These are phyloP conservation scores for Nakazawaea pomicola DNA, from an alignment of 805 yeast species.

Conservation along the genomic window DNA sequence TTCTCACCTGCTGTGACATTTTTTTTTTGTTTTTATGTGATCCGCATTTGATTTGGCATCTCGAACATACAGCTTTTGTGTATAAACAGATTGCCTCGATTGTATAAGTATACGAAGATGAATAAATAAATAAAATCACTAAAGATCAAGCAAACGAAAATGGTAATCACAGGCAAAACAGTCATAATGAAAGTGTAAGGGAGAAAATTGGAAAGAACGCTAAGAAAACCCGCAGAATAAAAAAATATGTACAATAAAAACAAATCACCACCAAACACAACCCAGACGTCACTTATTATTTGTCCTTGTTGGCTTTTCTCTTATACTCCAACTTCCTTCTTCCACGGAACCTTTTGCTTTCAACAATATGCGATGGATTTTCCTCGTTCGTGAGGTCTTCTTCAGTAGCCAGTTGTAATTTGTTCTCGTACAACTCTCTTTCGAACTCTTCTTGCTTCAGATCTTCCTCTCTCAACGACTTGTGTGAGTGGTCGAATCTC, in stretches of 20 bases:
- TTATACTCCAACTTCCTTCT: conserved; percentile 17
- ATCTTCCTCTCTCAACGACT: conserved; percentile 16
- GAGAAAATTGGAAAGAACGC: no score
- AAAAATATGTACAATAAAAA: not conserved
- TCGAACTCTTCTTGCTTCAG: conserved; percentile 13
- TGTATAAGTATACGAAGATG: no score
- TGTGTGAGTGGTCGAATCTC: conserved; percentile 18
- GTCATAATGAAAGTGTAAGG: no score
- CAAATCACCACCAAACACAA: not conserved
- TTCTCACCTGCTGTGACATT: not conserved
- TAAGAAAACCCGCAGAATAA: no score
- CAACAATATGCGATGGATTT: conserved; percentile 9
- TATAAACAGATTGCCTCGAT: no score
- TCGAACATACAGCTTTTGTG: no score
- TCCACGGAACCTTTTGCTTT: conserved; percentile 16
- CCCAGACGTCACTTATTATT: not conserved
- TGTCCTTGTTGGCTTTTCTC: conserved; percentile 12
- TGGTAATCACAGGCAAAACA: no score
- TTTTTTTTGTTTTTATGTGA: not conserved
- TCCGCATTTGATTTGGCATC: no score
- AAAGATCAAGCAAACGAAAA: no score
- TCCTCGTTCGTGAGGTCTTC: conserved; percentile 7
- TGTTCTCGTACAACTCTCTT: conserved; percentile 10
- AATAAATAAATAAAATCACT: no score
- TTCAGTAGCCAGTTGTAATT: conserved; percentile 9